Conservation (phyloP, 2,329 filamentous ascomycete species). For the Claviceps sp. region DNA sequence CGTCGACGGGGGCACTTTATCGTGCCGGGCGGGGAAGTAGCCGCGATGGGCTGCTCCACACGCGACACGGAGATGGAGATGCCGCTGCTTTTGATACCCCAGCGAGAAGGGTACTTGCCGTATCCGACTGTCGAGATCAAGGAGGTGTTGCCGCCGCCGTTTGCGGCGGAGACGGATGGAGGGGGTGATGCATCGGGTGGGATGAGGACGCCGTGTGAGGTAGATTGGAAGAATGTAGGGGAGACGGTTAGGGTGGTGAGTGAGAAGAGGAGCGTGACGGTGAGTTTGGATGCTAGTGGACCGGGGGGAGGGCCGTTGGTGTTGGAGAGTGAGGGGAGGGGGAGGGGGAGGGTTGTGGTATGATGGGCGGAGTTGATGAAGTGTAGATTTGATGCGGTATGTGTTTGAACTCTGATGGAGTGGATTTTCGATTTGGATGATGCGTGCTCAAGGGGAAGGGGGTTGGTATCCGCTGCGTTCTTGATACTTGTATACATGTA, state of each 20-base stretch:
- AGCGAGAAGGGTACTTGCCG: conserved; percentile 64
- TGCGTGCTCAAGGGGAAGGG: too few relatives aligned
- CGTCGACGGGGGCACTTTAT: conserved; percentile 67
- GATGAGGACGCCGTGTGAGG: conserved; percentile 45
- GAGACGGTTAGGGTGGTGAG: conserved; percentile 64
- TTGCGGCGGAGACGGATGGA: conserved; percentile 8
- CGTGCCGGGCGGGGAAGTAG: conserved; percentile 29
- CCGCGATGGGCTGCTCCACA: conserved; percentile 29
- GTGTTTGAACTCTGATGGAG: too few relatives aligned
- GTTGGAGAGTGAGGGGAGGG: conserved; percentile 9
- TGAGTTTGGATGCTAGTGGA: conserved; percentile 57
- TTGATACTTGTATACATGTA: too few relatives aligned
- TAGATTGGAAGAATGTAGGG: conserved; percentile 65
- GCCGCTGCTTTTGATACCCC: conserved; percentile 63
- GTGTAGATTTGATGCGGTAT: too few relatives aligned
- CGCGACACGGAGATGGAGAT: conserved; percentile 44
- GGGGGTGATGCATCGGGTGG: conserved; percentile 2
- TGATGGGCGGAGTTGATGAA: conserved; percentile 7
- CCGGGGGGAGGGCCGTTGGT: conserved; percentile 52
- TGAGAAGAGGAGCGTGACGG: conserved; percentile 57
- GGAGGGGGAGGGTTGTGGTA: conserved; percentile 23
- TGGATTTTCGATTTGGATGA: too few relatives aligned
- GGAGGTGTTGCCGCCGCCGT: conserved; percentile 28
- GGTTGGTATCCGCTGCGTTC: too few relatives aligned
- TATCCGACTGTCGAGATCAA: conserved; percentile 70